Percentiles rank a stretch among this genome's conserved stretches.
Evolutionary conservation across 345 rosid species (phyloP).

Genomic region (Citrus australasica): DNA sequence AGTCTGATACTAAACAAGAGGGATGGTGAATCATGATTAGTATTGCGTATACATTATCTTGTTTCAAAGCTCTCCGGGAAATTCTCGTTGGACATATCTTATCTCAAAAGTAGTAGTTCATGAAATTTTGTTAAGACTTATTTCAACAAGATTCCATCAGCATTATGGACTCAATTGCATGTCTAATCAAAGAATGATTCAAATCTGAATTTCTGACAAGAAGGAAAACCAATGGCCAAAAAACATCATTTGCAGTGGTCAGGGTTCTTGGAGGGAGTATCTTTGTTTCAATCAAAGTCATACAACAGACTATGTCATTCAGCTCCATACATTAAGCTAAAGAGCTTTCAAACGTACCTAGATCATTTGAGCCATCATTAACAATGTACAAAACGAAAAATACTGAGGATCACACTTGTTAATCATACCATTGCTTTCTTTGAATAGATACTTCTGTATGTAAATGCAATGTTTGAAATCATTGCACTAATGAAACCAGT

Average conservation of each 20-base stretch:
- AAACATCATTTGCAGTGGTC: not conserved
- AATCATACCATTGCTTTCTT: conserved; percentile 52
- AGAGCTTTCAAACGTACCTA: not conserved
- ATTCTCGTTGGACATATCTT: not conserved
- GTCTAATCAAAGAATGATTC: not conserved
- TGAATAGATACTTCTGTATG: conserved; percentile 52
- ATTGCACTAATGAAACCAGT: conserved; percentile 50
- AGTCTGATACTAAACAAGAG: not conserved
- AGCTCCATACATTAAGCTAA: not conserved
- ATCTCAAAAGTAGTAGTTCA: not conserved
- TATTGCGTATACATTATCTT: not conserved
- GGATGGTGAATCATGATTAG: not conserved
- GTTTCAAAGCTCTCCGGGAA: not conserved
- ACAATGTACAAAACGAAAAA: not conserved
- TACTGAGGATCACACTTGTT: not conserved
- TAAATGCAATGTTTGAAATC: conserved; percentile 51
- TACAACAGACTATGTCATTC: not conserved
- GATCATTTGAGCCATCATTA: not conserved
- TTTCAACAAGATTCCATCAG: not conserved
- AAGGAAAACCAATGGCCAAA: not conserved
- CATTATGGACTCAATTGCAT: not conserved
- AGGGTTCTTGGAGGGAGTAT: not conserved
- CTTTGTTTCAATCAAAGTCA: not conserved
- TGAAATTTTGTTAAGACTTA: not conserved
- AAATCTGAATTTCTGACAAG: not conserved